phyloP scores from a whole-genome alignment of 2,329 filamentous ascomycete species.

The Phoma sp. region DNA sequence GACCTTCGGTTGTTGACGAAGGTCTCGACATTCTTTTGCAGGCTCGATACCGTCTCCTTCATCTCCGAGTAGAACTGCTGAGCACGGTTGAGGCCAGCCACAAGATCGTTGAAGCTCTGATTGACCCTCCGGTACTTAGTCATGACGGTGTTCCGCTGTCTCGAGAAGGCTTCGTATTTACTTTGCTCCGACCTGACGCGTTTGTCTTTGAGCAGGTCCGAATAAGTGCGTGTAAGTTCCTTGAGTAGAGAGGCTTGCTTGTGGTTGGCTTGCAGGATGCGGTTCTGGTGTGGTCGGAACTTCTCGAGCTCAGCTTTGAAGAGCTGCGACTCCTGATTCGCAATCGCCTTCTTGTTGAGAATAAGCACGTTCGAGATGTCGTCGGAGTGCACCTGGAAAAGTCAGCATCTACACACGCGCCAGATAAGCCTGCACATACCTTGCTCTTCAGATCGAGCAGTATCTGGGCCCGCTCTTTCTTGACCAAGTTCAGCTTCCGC shows the following conservation, averaged over 20 bases:
- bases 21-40: conserved; percentile 93
- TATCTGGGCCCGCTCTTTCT: conserved; percentile 88
- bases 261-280: conserved; percentile 90
- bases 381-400: conserved; percentile 81
- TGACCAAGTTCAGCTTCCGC: conserved; percentile 89
- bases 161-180: conserved; percentile 88
- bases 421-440: conserved; percentile 58
- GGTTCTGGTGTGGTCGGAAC: conserved; percentile 89
- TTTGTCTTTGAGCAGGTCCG: conserved; percentile 89
- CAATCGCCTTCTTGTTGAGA: conserved; percentile 94
- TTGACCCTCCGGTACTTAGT: conserved; percentile 89
- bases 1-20: conserved; percentile 94
- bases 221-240: conserved; percentile 87
- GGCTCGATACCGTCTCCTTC: conserved; percentile 89
- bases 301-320: conserved; percentile 98
- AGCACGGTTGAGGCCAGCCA: conserved; percentile 83
- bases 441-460: conserved; percentile 98
- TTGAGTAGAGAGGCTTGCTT: conserved; percentile 96
- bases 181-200: conserved; percentile 91
- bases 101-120: conserved; percentile 89
- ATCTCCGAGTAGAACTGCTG: conserved; percentile 96
- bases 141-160: conserved; percentile 80
- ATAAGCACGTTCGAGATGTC: conserved; percentile 98
- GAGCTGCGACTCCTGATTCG: conserved; percentile 87
- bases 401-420: conserved; percentile 3